phyloP scores from a whole-genome alignment of 2,329 filamentous ascomycete species.

The Hypoxylon sp. region DNA sequence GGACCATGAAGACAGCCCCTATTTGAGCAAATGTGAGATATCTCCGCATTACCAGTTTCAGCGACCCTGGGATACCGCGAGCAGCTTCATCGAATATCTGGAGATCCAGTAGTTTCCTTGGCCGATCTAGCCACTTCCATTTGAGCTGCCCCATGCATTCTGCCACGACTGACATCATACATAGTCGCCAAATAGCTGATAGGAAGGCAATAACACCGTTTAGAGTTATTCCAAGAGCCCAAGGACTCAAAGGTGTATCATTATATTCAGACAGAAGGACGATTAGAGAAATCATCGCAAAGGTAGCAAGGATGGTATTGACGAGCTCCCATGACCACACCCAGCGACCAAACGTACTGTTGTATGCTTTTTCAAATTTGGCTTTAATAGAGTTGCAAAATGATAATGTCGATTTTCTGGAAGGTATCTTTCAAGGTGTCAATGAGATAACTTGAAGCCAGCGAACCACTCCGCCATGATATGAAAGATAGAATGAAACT shows the following conservation, averaged over 20 bases:
- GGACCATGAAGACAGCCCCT: not conserved
- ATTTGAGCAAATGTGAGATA: not conserved
- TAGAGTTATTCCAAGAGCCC: not conserved
- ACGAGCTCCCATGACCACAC: not conserved
- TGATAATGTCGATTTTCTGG: not conserved
- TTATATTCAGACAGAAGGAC: not conserved
- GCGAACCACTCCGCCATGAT: not conserved
- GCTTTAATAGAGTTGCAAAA: not conserved
- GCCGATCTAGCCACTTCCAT: not conserved
- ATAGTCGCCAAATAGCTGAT: not conserved
- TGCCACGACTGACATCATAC: not conserved
- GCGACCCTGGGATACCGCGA: not conserved
- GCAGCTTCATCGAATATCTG: not conserved
- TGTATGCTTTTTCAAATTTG: not conserved
- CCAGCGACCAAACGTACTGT: not conserved
- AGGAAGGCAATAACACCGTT: not conserved
- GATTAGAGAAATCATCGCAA: not conserved
- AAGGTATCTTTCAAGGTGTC: not conserved
- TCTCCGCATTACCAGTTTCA: not conserved
- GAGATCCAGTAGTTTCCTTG: not conserved
- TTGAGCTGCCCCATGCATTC: not conserved
- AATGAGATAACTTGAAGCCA: not conserved
- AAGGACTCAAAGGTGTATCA: not conserved
- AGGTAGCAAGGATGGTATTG: not conserved
- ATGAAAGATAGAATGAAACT: not conserved